Evolutionary conservation across 2,329 filamentous ascomycete genomes (phyloP).

Genomic region (Nothophoma quercina): DNA sequence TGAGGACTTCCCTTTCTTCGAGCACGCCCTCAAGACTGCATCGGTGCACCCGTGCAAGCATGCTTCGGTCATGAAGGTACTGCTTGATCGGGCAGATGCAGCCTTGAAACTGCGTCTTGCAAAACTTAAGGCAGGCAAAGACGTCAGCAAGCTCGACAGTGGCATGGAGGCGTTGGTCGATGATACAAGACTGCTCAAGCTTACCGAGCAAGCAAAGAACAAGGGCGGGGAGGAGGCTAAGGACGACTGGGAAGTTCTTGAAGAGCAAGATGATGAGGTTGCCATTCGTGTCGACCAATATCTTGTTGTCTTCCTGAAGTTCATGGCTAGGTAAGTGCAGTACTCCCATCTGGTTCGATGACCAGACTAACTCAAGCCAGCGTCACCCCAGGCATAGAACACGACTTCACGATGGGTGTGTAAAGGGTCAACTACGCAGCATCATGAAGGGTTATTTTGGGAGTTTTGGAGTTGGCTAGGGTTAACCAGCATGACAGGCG

Average conservation of each 20-base stretch:
- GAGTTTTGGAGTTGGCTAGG: not conserved
- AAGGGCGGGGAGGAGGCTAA: slow-evolving; percentile 52
- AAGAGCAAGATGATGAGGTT: slow-evolving; percentile 72
- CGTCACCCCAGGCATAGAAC: slow-evolving; percentile 95
- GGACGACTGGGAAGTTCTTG: slow-evolving; percentile 69
- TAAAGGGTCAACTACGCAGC: slow-evolving; percentile 52
- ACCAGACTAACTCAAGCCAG: slow-evolving; percentile 71
- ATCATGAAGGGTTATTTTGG: not conserved
- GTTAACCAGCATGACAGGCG: slow-evolving; percentile 10
- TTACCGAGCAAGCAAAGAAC: slow-evolving; percentile 60
- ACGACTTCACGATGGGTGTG: slow-evolving; percentile 96
- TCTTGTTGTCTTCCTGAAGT: slow-evolving; percentile 85
- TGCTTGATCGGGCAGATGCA: slow-evolving; percentile 93
- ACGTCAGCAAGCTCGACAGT: slow-evolving; percentile 59
- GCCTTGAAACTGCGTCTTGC: slow-evolving; percentile 87
- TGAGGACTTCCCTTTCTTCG: slow-evolving; percentile 96
- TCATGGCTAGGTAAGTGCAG: slow-evolving; percentile 58
- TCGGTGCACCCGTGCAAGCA: slow-evolving; percentile 97
- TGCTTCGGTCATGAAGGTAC: slow-evolving; percentile 95
- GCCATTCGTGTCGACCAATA: slow-evolving; percentile 90
- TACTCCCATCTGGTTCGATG: slow-evolving; percentile 27
- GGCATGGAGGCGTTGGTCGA: slow-evolving; percentile 89
- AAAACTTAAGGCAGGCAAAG: slow-evolving; percentile 73
- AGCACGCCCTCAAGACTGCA: slow-evolving; percentile 91
- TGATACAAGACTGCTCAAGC: slow-evolving; percentile 70